A percentile compares a stretch with the other conserved stretches of the same genome.
Evolutionary conservation across 1,284 basidiomycete species (phyloP).

Genomic region (Trichosporon ovoides): DNA sequence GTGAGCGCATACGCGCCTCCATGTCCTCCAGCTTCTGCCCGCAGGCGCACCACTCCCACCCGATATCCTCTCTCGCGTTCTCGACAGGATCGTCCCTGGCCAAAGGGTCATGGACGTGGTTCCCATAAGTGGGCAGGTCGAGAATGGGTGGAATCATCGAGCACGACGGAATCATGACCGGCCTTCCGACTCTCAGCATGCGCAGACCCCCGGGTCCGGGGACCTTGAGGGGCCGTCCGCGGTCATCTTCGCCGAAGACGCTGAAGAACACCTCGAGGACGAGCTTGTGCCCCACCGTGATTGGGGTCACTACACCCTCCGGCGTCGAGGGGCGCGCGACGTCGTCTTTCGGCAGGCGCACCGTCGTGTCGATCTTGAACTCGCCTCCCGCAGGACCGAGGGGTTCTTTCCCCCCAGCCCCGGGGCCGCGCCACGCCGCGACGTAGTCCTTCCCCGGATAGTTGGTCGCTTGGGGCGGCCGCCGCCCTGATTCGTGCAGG

Average conservation of each 20-base stretch:
- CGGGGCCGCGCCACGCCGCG: slow-evolving; percentile 28
- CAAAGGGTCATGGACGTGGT: slow-evolving; percentile 5
- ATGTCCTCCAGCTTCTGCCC: slow-evolving; percentile 31
- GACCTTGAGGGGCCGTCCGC: slow-evolving; percentile 23
- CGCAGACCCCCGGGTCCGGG: slow-evolving; percentile 36
- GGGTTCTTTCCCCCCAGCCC: slow-evolving; percentile 14
- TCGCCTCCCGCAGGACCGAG: slow-evolving; percentile 14
- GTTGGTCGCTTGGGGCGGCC: slow-evolving; percentile 14
- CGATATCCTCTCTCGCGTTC: neutral
- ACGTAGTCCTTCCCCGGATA: slow-evolving; percentile 20
- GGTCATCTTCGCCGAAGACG: slow-evolving; percentile 34
- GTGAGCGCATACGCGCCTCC: slow-evolving; percentile 24
- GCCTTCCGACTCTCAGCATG: slow-evolving; percentile 38
- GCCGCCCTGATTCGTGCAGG: slow-evolving; percentile 17
- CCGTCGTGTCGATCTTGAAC: slow-evolving; percentile 20
- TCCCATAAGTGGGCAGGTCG: slow-evolving; percentile 16
- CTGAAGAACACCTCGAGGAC: slow-evolving; percentile 44
- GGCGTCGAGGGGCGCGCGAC: slow-evolving; percentile 34
- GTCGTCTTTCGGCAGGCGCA: slow-evolving; percentile 36
- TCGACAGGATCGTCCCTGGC: neutral
- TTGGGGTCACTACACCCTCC: slow-evolving; percentile 37
- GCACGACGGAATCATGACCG: slow-evolving; percentile 36
- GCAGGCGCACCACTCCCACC: slow-evolving; percentile 30
- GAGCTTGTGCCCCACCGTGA: slow-evolving; percentile 41
- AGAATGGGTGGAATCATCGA: slow-evolving; percentile 17